Conservation (phyloP, 1,284 basidiomycete species). For the Ceratobasidium sp. region DNA sequence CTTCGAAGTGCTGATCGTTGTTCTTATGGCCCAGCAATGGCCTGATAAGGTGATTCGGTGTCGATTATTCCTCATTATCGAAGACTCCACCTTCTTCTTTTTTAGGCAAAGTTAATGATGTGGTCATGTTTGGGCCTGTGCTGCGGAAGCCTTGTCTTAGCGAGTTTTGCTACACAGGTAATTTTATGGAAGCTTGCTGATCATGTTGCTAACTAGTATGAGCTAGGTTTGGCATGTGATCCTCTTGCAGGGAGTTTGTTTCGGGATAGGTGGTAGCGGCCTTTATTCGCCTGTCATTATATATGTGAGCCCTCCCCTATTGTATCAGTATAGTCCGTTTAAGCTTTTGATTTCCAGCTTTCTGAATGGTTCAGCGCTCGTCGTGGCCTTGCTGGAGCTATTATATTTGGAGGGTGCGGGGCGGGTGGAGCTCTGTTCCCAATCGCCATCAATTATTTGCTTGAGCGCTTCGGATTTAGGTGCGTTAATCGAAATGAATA, state of each 20-base stretch:
- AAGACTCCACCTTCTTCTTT: too few species aligned
- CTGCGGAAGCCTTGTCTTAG: constrained; percentile 44
- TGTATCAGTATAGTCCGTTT: not conserved
- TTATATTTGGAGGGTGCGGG: constrained; percentile 50
- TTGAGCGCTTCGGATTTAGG: constrained; percentile 49
- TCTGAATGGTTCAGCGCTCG: constrained; percentile 49
- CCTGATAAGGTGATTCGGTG: constrained; percentile 20
- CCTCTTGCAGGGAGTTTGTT: constrained; percentile 46
- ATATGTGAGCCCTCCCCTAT: constrained; percentile 24
- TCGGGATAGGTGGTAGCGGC: constrained; percentile 46
- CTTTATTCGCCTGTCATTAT: constrained; percentile 48
- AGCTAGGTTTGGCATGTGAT: constrained; percentile 48
- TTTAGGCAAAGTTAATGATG: constrained; percentile 36
- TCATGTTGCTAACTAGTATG: not conserved
- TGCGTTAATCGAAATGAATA: not conserved
- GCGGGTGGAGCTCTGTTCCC: constrained; percentile 51
- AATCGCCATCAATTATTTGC: constrained; percentile 47
- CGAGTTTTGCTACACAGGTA: constrained; percentile 47
- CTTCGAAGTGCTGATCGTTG: constrained; percentile 38
- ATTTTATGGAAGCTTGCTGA: not conserved
- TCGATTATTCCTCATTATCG: too few species aligned
- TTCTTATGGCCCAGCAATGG: constrained; percentile 40
- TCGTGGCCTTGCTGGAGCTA: constrained; percentile 45
- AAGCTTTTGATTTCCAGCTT: constrained; percentile 7
- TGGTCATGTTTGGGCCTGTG: constrained; percentile 46